Percentiles rank a stretch among this genome's conserved stretches.
Conservation (phyloP, 495 filamentous ascomycete genomes). For the Bacidia rubella region DNA sequence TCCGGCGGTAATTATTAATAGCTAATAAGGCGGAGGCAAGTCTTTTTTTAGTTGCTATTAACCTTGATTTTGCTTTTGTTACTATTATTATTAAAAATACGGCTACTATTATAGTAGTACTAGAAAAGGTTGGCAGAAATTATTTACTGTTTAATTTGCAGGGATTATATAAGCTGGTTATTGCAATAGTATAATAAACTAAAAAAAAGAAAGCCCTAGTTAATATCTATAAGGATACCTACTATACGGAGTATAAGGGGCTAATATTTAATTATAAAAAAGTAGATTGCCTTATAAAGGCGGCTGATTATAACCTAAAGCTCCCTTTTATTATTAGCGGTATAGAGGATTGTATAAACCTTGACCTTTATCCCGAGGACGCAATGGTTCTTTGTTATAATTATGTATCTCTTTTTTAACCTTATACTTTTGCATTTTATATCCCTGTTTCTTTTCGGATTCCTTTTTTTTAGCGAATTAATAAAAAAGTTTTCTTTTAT, state of each 20-base stretch:
- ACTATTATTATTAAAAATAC: not conserved
- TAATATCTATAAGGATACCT: not conserved
- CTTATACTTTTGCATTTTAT: not conserved
- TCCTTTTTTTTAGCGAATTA: not conserved
- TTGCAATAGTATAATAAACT: not conserved
- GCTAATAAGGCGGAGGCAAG: not conserved
- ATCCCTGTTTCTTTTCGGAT: not conserved
- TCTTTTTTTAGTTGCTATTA: not conserved
- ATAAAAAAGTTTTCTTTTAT: slow-evolving; percentile 1
- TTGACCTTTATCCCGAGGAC: not conserved
- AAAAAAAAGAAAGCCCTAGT: not conserved
- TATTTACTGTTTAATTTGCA: not conserved
- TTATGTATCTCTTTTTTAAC: slow-evolving; percentile 1
- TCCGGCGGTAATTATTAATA: not conserved
- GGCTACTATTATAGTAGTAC: not conserved
- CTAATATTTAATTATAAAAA: not conserved
- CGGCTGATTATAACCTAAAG: not conserved
- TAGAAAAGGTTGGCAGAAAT: not conserved
- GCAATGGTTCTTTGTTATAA: not conserved
- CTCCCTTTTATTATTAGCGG: not conserved
- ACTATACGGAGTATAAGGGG: not conserved
- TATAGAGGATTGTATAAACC: not conserved
- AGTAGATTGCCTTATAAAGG: not conserved
- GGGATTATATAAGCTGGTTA: not conserved
- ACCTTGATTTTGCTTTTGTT: not conserved